phyloP scores from a whole-genome alignment of 176 grass and related monocot genomes.

The Bothriochloa decipiens region DNA sequence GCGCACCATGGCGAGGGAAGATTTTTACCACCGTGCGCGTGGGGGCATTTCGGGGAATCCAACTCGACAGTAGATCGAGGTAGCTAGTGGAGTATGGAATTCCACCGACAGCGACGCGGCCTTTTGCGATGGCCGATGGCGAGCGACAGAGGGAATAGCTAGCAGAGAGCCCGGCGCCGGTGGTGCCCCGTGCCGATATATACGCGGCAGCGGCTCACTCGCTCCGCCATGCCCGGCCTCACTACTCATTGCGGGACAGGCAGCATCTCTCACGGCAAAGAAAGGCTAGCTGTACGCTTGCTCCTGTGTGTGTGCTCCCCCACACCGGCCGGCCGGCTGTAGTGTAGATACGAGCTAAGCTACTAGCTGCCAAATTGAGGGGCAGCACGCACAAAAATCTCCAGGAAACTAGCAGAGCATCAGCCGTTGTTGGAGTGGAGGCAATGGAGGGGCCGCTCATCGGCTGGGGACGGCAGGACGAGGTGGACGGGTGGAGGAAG shows the following conservation, averaged over 20 bases:
- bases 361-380: neutral
- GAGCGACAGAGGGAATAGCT: neutral
- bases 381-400: slow-evolving; percentile 15
- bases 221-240: slow-evolving; percentile 5
- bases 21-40: too few species aligned
- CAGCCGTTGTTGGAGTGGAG: neutral
- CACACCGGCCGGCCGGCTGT: neutral
- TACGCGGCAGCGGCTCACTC: slow-evolving; percentile 51
- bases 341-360: slow-evolving; percentile 23
- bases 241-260: slow-evolving; percentile 43
- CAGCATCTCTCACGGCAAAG: slow-evolving; percentile 32
- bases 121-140: neutral
- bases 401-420: slow-evolving; percentile 13
- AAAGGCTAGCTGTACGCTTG: slow-evolving; percentile 15
- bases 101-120: slow-evolving; percentile 47
- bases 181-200: slow-evolving; percentile 41
- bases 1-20: too few species aligned
- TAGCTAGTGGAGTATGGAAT: slow-evolving; percentile 50
- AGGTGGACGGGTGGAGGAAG: slow-evolving; percentile 75
- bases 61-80: neutral
- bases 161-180: neutral
- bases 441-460: slow-evolving; percentile 47
- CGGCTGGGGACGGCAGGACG: slow-evolving; percentile 47
- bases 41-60: slow-evolving; percentile 40
- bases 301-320: neutral